phyloP scores from a whole-genome alignment of 345 rosid species.

The Litchi chinensis region DNA sequence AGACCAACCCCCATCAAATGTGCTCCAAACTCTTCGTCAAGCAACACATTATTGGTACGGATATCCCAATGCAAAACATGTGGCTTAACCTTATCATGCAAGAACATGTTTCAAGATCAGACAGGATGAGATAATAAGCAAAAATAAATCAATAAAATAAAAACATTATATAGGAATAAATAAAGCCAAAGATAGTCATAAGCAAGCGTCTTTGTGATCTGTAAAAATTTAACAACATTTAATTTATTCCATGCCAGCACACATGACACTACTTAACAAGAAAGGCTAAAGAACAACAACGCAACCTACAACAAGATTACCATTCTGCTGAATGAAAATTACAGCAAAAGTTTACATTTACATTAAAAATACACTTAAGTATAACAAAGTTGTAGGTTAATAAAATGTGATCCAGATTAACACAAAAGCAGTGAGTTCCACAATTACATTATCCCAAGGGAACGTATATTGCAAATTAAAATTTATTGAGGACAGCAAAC shows the following conservation, averaged over 20 bases:
- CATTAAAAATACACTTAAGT: not conserved
- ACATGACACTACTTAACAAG: too few species aligned
- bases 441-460: not conserved
- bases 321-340: not conserved
- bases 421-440: not conserved
- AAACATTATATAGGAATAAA: not conserved
- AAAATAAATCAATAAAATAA: not conserved
- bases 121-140: constrained; percentile 15
- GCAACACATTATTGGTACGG: constrained; percentile 85
- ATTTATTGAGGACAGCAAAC: not conserved
- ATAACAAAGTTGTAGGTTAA: not conserved
- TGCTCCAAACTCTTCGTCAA: constrained; percentile 93
- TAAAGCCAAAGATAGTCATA: not conserved
- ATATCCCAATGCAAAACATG: constrained; percentile 95
- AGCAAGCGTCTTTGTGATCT: too few species aligned
- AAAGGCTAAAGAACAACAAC: not conserved
- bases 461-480: not conserved
- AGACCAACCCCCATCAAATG: constrained; percentile 97
- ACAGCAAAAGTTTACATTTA: not conserved
- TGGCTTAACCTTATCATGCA: constrained; percentile 97
- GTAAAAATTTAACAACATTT: too few species aligned
- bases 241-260: too few species aligned
- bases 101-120: constrained; percentile 50
- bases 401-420: not conserved
- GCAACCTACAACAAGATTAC: not conserved